Evolutionary conservation across 805 yeast genomes (phyloP), one percentile per base, ranked within the genome.

Genomic region (Candida taoyuanica): DNA sequence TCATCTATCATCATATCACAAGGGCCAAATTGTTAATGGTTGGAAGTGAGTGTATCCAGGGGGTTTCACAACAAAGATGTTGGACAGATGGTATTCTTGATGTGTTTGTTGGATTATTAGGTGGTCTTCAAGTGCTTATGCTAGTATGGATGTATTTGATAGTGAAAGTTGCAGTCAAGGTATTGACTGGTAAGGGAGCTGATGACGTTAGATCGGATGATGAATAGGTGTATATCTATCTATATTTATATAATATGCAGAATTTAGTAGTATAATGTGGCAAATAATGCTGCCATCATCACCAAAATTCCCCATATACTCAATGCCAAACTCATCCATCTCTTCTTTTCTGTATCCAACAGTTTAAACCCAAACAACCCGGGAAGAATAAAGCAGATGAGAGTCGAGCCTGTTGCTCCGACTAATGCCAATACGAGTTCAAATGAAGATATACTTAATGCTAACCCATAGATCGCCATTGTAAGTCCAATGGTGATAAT

Each of bases 151-250:
- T 87, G 71, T 75, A 66, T 53, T 68, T 83, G 64, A 87, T 88
- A 41, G 44, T 73, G 11, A 78, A 74, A 49, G 94, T 87, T 18
- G 86, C 85, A 9, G 58, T 70, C 39, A 78, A 73, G 56, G 91
- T 87, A 17, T 45, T 86, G 18, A 66, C 71, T 7, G 96, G 96
- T 5, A 68, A 62, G 17, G 76, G 78, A 25, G 96, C 96, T 2
- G 95, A 85, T 50, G 96, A 88, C 58, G 81, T 82, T 23, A 76
- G 96, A 62, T 81, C 91, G 56, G 95, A 85, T 50, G 81, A 72
- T 39, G 94, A 85, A 39, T 86, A 79, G n/a, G 31, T n/a, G 9
- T 21, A 7, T 21, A 11, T 7, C 24, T 21, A 8, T 8, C 11
- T 21, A 21, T 21, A 8, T 7, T 28, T 21, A 15, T 14, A 16